phyloP scores from a whole-genome alignment of 1,139 yeast species.

The Yamadazyma blattariae region DNA sequence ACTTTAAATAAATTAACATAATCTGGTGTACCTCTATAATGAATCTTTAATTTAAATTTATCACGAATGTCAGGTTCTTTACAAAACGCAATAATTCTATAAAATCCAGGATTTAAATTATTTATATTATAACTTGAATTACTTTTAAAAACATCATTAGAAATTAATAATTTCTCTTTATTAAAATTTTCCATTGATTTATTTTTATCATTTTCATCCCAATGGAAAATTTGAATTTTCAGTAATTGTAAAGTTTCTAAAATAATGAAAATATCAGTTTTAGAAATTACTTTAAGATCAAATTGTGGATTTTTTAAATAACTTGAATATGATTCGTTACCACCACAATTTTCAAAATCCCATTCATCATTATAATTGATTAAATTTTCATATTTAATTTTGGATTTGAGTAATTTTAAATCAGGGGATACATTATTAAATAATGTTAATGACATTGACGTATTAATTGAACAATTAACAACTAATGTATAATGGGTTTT shows the following conservation, averaged over 20 bases:
- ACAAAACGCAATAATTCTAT: slow-evolving; percentile 33
- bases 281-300: slow-evolving; percentile 21
- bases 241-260: slow-evolving; percentile 14
- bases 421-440: slow-evolving; percentile 26
- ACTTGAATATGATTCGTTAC: slow-evolving; percentile 50
- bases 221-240: slow-evolving; percentile 43
- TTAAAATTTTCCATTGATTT: slow-evolving; percentile 25
- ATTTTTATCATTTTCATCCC: slow-evolving; percentile 17
- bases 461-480: slow-evolving; percentile 20
- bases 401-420: slow-evolving; percentile 23
- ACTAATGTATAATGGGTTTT: slow-evolving; percentile 23
- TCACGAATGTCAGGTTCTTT: slow-evolving; percentile 15
- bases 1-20: slow-evolving; percentile 15
- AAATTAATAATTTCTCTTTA: slow-evolving; percentile 24
- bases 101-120: slow-evolving; percentile 33
- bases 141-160: slow-evolving; percentile 24
- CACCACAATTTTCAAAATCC: slow-evolving; percentile 51
- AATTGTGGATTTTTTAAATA: slow-evolving; percentile 67
- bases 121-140: slow-evolving; percentile 20
- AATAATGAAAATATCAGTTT: slow-evolving; percentile 20
- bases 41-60: slow-evolving; percentile 13
- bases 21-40: slow-evolving; percentile 4
- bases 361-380: slow-evolving; percentile 42
- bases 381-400: slow-evolving; percentile 17
- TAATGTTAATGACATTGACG: slow-evolving; percentile 36